Base-by-base conservation (phyloP, 2,329 filamentous ascomycete species). In the Nothophaeocryptopus gaeumannii region DNA sequence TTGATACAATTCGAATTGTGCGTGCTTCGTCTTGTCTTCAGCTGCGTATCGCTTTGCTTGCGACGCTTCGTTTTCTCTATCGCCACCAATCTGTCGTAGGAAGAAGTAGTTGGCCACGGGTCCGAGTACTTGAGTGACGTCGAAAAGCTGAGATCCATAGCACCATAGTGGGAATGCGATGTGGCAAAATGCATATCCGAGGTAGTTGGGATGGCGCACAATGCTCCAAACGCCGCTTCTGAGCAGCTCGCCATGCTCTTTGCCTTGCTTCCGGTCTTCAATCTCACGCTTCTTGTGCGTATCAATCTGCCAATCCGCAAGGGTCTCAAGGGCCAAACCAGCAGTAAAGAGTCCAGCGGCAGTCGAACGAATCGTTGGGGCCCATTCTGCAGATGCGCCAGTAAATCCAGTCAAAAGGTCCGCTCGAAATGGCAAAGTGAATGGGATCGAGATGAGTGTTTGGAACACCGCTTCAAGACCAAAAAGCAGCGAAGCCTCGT, bases 201-300 rank as follows among this genome's bases (percentile, higher is more conserved):
- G 75, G 60, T 83, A 83, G 67, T 83, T 83, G 0, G 81, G 81
- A 66, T 83, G 80, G 41, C 81, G 69, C 20, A 83, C 79, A 30
- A 83, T 73, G 57, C 78, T 80, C 78, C 79, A 83, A 29, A 84
- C 81, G 10, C 80, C 80, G n/a, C 78, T 72, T 11, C 75, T 73
- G n/a, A 45, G 40, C 53, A 77, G 72, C 29, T 82, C 68, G 33
- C 43, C 48, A 16, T 47, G 39, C 42, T 47, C 29, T 20, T 55
- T 45, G 5, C 47, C 50, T 20, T 48, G 43, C 32, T 69, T 67
- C 49, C 42, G 39, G 16, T 31, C 39, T 12, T 62, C 59, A 12
- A 70, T 69, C 15, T 73, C 64, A 38, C 69, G 67, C 30, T 52
- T 36, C 53, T 75, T 74, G 62, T 81, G 79, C 31, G 70, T 60